phyloP scores from a whole-genome alignment of 345 rosid species.

The Hypericum androsaemum region DNA sequence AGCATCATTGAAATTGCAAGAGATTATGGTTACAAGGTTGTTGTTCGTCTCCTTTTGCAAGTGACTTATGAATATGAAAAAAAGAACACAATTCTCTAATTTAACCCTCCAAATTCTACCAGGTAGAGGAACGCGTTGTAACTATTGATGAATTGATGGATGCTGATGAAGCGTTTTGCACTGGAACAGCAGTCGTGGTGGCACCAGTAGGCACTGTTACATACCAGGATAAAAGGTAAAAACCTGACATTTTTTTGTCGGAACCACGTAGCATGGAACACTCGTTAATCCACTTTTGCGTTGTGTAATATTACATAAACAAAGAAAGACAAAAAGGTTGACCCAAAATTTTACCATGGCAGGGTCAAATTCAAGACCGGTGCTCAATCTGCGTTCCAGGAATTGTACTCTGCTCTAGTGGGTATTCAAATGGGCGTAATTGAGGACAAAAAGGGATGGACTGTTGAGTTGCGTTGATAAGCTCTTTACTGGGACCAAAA shows the following conservation, averaged over 20 bases:
- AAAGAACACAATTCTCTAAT: no score
- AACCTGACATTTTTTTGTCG: not conserved
- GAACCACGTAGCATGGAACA: no score
- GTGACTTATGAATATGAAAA: not conserved
- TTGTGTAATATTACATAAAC: no score
- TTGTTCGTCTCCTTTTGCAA: not conserved
- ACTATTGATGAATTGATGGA: constrained; percentile 31
- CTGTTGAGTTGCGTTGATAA: constrained; percentile 8
- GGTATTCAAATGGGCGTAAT: constrained; percentile 21
- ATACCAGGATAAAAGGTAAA: constrained; percentile 34
- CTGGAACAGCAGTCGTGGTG: constrained; percentile 47
- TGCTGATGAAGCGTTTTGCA: constrained; percentile 51
- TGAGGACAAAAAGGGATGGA: constrained; percentile 24
- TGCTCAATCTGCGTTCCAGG: not conserved
- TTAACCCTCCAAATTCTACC: not conserved
- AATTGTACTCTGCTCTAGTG: constrained; percentile 14
- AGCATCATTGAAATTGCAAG: constrained; percentile 32
- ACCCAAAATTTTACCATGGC: not conserved
- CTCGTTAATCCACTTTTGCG: no score
- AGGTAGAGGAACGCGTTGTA: constrained; percentile 36
- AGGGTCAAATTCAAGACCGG: constrained; percentile 15
- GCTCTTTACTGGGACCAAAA: no score
- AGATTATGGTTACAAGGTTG: constrained; percentile 32
- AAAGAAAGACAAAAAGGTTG: no score
- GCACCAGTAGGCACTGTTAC: constrained; percentile 40